A percentile compares a stretch with the other conserved stretches of the same genome.
Conservation (phyloP, 169 alveolate species). For the Cryptosporidium viatorum region DNA sequence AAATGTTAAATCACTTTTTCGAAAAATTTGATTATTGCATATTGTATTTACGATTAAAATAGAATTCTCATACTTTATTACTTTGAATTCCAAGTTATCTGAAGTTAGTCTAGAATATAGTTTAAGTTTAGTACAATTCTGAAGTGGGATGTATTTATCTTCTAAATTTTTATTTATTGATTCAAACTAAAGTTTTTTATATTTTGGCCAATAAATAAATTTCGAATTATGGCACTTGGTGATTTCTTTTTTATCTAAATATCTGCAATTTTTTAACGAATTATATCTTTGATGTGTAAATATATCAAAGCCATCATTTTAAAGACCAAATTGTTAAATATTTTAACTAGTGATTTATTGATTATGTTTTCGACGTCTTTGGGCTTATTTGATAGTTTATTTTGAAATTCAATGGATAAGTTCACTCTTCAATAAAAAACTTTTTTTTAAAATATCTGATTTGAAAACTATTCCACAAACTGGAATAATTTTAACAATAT, state of each 20-base stretch:
- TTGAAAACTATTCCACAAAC: conserved; percentile 13
- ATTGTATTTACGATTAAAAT: background rate
- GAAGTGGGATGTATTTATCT: background rate
- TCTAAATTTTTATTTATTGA: background rate
- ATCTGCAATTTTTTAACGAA: background rate
- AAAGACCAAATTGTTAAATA: too few species aligned
- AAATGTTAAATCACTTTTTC: conserved; percentile 13
- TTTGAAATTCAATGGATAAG: conserved; percentile 1
- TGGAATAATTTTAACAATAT: conserved; percentile 11
- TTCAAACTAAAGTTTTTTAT: background rate
- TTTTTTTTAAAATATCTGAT: background rate
- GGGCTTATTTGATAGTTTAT: background rate
- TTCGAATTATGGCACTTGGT: background rate
- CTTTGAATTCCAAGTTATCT: background rate
- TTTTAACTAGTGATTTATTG: background rate
- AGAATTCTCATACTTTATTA: conserved; percentile 28
- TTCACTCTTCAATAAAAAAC: conserved; percentile 27
- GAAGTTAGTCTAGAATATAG: background rate
- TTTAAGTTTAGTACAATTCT: background rate
- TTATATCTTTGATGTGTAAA: too few species aligned
- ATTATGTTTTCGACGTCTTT: background rate
- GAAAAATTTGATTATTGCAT: background rate
- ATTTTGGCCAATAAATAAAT: background rate
- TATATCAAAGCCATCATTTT: background rate
- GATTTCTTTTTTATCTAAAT: background rate